phyloP scores from a whole-genome alignment of 139 green algal species.

The Choricystis sp. region DNA sequence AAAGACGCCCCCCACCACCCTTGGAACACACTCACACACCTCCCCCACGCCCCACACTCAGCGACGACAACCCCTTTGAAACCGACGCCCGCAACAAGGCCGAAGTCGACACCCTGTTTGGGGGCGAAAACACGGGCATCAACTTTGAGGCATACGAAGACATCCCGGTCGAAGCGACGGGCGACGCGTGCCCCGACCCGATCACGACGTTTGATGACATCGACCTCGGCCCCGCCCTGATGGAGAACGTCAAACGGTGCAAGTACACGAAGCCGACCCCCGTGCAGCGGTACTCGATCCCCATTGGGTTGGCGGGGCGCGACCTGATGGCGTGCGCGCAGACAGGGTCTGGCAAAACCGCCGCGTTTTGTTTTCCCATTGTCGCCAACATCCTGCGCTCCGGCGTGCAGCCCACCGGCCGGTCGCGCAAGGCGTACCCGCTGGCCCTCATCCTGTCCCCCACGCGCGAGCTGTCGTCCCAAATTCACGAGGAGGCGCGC shows the following conservation, averaged over 20 bases:
- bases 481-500: conserved; percentile 84
- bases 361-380: conserved; percentile 98
- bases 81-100: conserved; percentile 35
- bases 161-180: conserved; percentile 88
- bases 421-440: conserved; percentile 71
- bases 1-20: neutral
- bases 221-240: conserved; percentile 52
- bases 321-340: conserved; percentile 95
- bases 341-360: conserved; percentile 96
- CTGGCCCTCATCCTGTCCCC: conserved; percentile 77
- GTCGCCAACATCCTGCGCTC: conserved; percentile 71
- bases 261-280: conserved; percentile 96
- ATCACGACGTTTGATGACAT: conserved; percentile 77
- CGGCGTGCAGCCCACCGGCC: conserved; percentile 32
- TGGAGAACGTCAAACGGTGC: conserved; percentile 82
- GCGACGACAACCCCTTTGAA: conserved; percentile 36
- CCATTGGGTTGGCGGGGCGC: conserved; percentile 76
- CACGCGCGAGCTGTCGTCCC: conserved; percentile 80
- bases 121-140: conserved; percentile 86
- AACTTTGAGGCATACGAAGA: conserved; percentile 98
- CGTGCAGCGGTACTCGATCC: conserved; percentile 92
- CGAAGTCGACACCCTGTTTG: conserved; percentile 54
- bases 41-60: neutral
- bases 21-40: neutral
- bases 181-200: conserved; percentile 57